phyloP scores from a whole-genome alignment of 805 yeast species.

The Yamadazyma sp. region DNA sequence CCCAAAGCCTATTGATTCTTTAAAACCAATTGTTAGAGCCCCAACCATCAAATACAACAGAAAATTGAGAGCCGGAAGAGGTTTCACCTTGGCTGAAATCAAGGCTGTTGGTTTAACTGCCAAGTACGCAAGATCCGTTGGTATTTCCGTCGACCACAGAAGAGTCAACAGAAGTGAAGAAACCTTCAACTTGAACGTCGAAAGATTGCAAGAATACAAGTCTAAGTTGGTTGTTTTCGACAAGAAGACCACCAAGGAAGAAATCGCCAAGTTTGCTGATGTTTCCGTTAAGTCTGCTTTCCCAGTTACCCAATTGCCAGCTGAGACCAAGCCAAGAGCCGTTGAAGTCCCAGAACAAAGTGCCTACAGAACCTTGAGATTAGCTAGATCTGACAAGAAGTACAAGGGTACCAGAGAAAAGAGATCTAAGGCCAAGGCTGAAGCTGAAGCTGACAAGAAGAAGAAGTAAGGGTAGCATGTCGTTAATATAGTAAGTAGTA shows the following conservation, averaged over 20 bases:
- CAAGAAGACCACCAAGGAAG: conserved; percentile 77
- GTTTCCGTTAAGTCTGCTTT: conserved; percentile 75
- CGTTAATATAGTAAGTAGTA: too few relatives aligned
- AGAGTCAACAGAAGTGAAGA: conserved; percentile 98
- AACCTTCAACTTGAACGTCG: conserved; percentile 91
- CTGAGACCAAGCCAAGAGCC: conserved; percentile 83
- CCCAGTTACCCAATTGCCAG: conserved; percentile 84
- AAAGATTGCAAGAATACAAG: conserved; percentile 94
- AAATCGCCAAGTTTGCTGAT: conserved; percentile 59
- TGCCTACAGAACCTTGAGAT: conserved; percentile 94
- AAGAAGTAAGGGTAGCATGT: conserved; percentile 65
- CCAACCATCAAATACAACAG: conserved; percentile 99
- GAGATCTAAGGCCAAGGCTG: conserved; percentile 96
- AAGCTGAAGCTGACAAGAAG: conserved; percentile 97
- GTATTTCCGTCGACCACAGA: conserved; percentile 99
- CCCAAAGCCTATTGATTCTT: conserved; percentile 95
- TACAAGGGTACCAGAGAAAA: conserved; percentile 95
- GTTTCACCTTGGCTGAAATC: conserved; percentile 96
- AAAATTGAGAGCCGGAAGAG: conserved; percentile 99
- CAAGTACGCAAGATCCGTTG: conserved; percentile 96
- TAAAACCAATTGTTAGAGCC: conserved; percentile 98
- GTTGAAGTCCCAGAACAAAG: conserved; percentile 67
- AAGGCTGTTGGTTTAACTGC: conserved; percentile 93
- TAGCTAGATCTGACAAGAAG: conserved; percentile 92
- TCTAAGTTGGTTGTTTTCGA: conserved; percentile 95